Evolutionary conservation across 176 grass and related monocot species (phyloP).

Genomic region (Cocos nucifera): DNA sequence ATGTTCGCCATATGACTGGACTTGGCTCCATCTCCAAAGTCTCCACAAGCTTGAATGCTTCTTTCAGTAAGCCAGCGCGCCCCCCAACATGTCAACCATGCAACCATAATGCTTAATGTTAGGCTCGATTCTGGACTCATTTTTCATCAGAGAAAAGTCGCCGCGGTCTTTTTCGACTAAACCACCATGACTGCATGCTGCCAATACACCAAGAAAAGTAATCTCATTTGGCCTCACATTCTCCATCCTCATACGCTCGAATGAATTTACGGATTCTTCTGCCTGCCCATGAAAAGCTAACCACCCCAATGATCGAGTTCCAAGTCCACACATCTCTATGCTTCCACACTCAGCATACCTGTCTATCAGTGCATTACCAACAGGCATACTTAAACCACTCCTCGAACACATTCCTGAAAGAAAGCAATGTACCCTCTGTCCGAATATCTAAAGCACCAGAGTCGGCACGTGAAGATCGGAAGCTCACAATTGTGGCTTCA

Average conservation of each 20-base stretch:
- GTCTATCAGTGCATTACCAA: neutral
- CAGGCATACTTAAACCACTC: constrained; percentile 6
- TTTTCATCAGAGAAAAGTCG: constrained; percentile 27
- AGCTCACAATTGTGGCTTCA: constrained; percentile 36
- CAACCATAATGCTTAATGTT: constrained; percentile 40
- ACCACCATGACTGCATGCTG: constrained; percentile 43
- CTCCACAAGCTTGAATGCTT: constrained; percentile 27
- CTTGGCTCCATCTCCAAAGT: constrained; percentile 27
- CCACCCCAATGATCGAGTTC: too few relatives aligned
- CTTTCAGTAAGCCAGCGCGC: constrained; percentile 25
- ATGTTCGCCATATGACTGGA: constrained; percentile 36
- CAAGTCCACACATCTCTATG: too few relatives aligned
- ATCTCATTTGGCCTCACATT: constrained; percentile 6
- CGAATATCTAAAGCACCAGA: constrained; percentile 22
- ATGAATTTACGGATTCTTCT: too few relatives aligned
- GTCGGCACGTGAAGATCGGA: constrained; percentile 23
- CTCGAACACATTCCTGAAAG: constrained; percentile 6
- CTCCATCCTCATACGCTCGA: too few relatives aligned
- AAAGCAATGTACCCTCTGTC: constrained; percentile 28
- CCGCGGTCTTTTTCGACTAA: constrained; percentile 31
- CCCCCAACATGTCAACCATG: constrained; percentile 38
- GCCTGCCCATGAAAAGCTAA: too few relatives aligned
- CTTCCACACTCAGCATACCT: too few relatives aligned
- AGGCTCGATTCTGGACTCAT: constrained; percentile 18
- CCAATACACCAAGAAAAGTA: constrained; percentile 35